Conservation (phyloP, 179 eudicot genomes). For the Drosera spatulata region DNA sequence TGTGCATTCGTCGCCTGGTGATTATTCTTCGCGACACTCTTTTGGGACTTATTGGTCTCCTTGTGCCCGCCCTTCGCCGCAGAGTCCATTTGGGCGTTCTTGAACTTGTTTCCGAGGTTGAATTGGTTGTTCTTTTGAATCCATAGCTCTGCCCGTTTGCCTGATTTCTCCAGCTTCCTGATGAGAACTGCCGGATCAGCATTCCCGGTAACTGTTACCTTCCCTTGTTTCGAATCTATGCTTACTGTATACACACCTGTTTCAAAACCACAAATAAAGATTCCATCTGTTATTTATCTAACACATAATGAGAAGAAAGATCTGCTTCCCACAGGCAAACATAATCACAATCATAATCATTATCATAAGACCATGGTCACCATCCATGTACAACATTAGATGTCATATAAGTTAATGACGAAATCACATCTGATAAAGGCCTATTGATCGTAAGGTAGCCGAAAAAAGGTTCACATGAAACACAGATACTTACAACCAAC, state of each 20-base stretch:
- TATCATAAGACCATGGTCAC: no score
- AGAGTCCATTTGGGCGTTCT: slow-evolving; percentile 39
- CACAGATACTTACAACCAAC: no score
- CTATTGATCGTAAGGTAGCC: no score
- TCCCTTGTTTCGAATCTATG: slow-evolving; percentile 83
- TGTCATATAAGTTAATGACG: no score
- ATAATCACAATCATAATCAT: no score
- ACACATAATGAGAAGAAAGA: no score
- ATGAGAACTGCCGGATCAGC: slow-evolving; percentile 56
- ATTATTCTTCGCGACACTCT: slow-evolving; percentile 7
- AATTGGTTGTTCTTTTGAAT: slow-evolving; percentile 16
- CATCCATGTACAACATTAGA: no score
- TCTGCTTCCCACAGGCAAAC: no score
- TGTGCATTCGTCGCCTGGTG: slow-evolving; percentile 6
- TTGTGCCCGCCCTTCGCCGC: slow-evolving; percentile 20
- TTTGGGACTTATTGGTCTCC: slow-evolving; percentile 9
- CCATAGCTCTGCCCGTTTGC: slow-evolving; percentile 41
- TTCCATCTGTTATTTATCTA: no score
- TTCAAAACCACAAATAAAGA: no score
- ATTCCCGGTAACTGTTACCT: slow-evolving; percentile 80
- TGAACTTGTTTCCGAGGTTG: slow-evolving; percentile 23
- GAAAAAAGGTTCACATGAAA: no score
- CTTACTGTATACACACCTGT: slow-evolving; percentile 65
- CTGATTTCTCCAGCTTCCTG: slow-evolving; percentile 41
- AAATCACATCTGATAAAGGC: no score